Evolutionary conservation across 768 basidiomycete genomes (phyloP), one percentile per base, ranked within the genome.

Genomic region (Termitomyces sp.): DNA sequence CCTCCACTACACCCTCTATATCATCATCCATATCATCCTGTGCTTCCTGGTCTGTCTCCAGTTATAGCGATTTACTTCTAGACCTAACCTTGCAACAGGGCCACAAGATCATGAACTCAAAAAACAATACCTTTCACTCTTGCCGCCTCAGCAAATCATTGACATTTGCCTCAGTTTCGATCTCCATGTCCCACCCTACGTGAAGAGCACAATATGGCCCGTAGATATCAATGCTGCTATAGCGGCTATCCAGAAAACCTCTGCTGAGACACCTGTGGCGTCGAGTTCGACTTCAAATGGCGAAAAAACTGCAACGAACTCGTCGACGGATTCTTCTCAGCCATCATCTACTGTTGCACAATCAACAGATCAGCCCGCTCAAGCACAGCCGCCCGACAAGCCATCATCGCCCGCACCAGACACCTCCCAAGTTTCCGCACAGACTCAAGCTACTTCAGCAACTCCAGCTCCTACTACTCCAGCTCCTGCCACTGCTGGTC

Each of bases 131-230:
- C 76, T 92, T 44, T 76, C 78, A 24, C 77, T 89, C 22, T 77
- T 92, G 8, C 79, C 84, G 24, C 82, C 79, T 22, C 78, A 81
- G 46, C 87, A 91, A 71, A 79, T 92, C 66, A 88, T 92, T 66
- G 90, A 90, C 63, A 83, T 92, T 65, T 91, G 87, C 67, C 76
- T 92, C 59, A 77, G 79, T 38, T 85, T 88, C 64, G 87, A 91
- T 64, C 68, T 82, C 9, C 80, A 90, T 74, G 83, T 85, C 14
- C 84, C 88, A 13, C 72, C 79, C 40, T 85, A 86, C 60, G 67
- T 87, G 53, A 85, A 82, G 69, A 76, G 75, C 56, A 73, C 83
- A n/a, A 72, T 91, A 70, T 91, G 89, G 89, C 89, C 89, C 11
- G 70, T 74, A 35, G 86, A 91, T 67, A 76, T 92, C 55, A 79